Percentiles rank a stretch among this genome's conserved stretches.
phyloP scores from a whole-genome alignment of 2,329 filamentous ascomycete species.

The Clonostachys byssicola region DNA sequence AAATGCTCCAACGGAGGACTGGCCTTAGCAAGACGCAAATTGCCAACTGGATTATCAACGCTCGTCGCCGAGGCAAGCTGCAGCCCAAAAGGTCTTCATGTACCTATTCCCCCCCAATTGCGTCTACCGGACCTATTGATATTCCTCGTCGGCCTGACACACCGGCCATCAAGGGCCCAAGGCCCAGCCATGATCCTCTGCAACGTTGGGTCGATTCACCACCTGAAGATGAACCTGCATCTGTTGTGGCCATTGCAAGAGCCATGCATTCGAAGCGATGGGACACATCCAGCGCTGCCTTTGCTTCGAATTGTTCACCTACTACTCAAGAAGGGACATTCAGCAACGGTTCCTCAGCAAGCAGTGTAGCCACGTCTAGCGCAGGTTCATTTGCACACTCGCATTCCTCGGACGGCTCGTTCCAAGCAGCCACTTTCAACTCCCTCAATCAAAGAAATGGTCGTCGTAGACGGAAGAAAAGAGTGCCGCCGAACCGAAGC shows the following conservation, averaged over 20 bases:
- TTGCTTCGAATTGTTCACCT: slow-evolving; percentile 54
- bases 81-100: slow-evolving; percentile 64
- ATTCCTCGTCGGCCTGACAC: slow-evolving; percentile 62
- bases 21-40: slow-evolving; percentile 82
- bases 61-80: slow-evolving; percentile 76
- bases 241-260: slow-evolving; percentile 52
- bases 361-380: slow-evolving; percentile 55
- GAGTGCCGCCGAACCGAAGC: slow-evolving; percentile 25
- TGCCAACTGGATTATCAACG: slow-evolving; percentile 89
- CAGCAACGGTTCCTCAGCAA: slow-evolving; percentile 55
- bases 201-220: slow-evolving; percentile 59
- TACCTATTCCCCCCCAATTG: slow-evolving; percentile 58
- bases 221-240: slow-evolving; percentile 56
- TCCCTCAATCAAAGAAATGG: slow-evolving; percentile 36
- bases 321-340: slow-evolving; percentile 55
- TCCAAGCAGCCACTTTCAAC: slow-evolving; percentile 35
- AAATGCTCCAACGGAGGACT: slow-evolving; percentile 71
- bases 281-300: slow-evolving; percentile 53
- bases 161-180: slow-evolving; percentile 39
- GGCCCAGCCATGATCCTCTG: slow-evolving; percentile 43
- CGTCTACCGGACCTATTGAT: slow-evolving; percentile 57
- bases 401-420: slow-evolving; percentile 52
- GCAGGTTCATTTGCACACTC: slow-evolving; percentile 58
- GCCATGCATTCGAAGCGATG: slow-evolving; percentile 48
- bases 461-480: slow-evolving; percentile 44